A percentile compares a stretch with the other conserved stretches of the same genome.
These are phyloP conservation scores for Fusarium phyllophilum DNA, from an alignment of 2,329 filamentous ascomycete genomes.

Conservation along the genomic window DNA sequence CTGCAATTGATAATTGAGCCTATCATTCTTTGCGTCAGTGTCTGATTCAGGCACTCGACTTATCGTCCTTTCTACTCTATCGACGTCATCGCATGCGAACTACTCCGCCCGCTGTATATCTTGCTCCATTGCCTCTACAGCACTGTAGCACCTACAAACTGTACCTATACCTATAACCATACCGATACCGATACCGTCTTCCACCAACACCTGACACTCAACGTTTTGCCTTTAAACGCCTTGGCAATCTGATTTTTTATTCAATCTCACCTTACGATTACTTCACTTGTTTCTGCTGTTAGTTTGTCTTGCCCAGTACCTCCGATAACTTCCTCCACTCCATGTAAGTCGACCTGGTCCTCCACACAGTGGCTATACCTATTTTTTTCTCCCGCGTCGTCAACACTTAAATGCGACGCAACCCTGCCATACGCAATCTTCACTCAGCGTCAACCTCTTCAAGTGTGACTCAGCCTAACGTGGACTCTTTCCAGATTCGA, in stretches of 20 bases:
- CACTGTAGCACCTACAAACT: conserved; percentile 3
- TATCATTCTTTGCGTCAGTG: conserved; percentile 6
- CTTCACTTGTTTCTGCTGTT: conserved; percentile 28
- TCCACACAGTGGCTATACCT: conserved; percentile 19
- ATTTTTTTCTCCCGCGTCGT: conserved; percentile 25
- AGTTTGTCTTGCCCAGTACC: conserved; percentile 9
- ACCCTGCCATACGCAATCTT: conserved; percentile 23
- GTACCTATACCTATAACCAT: conserved; percentile 4
- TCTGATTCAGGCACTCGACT: conserved; percentile 8
- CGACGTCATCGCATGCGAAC: conserved; percentile 36
- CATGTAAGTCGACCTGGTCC: conserved; percentile 13
- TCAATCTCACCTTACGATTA: conserved; percentile 18
- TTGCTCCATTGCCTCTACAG: neutral
- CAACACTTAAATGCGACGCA: conserved; percentile 39
- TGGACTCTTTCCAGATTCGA: conserved; percentile 32
- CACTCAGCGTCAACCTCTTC: conserved; percentile 13
- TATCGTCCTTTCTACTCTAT: conserved; percentile 3
- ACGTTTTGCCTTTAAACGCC: conserved; percentile 39
- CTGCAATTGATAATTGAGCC: conserved; percentile 18
- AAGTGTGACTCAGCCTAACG: conserved; percentile 38
- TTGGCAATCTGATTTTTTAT: conserved; percentile 36
- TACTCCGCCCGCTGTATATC: conserved; percentile 7
- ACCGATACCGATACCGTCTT: conserved; percentile 28
- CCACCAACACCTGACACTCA: conserved; percentile 21
- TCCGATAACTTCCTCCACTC: neutral